These are phyloP conservation scores for Ciborinia camelliae DNA, from an alignment of 2,329 filamentous ascomycete species.

Conservation along the genomic window DNA sequence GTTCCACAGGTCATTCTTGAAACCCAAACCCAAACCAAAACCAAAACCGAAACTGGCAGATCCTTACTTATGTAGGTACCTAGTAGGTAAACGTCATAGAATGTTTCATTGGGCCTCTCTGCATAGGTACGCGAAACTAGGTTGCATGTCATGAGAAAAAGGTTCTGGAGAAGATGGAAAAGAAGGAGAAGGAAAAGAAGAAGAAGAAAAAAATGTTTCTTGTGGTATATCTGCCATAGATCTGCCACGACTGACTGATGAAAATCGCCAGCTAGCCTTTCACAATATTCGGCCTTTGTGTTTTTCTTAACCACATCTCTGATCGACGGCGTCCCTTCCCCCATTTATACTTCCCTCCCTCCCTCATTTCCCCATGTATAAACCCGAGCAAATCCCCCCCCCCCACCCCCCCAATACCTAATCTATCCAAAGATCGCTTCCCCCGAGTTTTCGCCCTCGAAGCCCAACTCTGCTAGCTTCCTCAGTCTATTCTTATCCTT, in stretches of 20 bases:
- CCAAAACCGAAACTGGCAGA: background rate
- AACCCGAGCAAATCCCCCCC: conserved; percentile 11
- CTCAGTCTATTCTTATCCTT: conserved; percentile 69
- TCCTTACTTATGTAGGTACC: conserved; percentile 6
- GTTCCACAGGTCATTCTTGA: too few relatives aligned
- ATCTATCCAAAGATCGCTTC: conserved; percentile 64
- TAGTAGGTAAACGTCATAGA: background rate
- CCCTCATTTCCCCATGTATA: conserved; percentile 28
- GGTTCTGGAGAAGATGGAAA: background rate
- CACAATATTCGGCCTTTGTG: conserved; percentile 20
- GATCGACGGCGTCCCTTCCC: conserved; percentile 16
- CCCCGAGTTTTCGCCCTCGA: conserved; percentile 80
- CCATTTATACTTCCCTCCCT: conserved; percentile 41
- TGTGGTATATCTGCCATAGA: conserved; percentile 13
- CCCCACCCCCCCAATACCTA: background rate
- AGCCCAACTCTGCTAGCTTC: conserved; percentile 74
- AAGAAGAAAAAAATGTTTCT: conserved; percentile 15
- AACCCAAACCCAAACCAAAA: too few relatives aligned
- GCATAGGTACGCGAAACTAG: background rate
- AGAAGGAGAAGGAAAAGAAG: too few relatives aligned
- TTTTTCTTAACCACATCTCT: conserved; percentile 11
- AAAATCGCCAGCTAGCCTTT: conserved; percentile 20
- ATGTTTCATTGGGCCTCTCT: background rate
- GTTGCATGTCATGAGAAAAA: background rate
- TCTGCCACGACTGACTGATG: conserved; percentile 19